These are phyloP conservation scores for Cryptococcus sp. DNA, from an alignment of 1,284 basidiomycete species.

Conservation along the genomic window DNA sequence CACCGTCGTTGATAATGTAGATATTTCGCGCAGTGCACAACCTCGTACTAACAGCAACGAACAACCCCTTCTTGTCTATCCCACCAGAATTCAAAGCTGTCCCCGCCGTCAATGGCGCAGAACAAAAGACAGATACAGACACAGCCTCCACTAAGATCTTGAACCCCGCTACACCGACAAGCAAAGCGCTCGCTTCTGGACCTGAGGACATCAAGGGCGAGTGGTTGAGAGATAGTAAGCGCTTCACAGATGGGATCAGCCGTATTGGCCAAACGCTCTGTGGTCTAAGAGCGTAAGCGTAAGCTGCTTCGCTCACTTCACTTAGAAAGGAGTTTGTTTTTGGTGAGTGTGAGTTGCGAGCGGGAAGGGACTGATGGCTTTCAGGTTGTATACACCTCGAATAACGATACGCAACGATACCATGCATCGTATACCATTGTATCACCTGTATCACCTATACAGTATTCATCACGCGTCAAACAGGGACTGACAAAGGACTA, in stretches of 20 bases:
- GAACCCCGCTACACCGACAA: conserved; percentile 17
- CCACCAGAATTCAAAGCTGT: conserved; percentile 32
- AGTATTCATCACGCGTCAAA: too few relatives aligned
- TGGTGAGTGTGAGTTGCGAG: neutral
- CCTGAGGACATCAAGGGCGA: conserved; percentile 42
- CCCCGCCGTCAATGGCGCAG: conserved; percentile 3
- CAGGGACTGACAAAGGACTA: too few relatives aligned
- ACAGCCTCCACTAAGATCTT: conserved; percentile 4
- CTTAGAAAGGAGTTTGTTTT: neutral
- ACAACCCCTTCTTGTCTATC: conserved; percentile 49
- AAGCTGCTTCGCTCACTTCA: too few relatives aligned
- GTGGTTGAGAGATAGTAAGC: conserved; percentile 34
- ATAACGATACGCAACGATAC: neutral
- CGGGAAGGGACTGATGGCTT: conserved; percentile 3
- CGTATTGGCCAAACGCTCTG: conserved; percentile 42
- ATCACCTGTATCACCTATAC: too few relatives aligned
- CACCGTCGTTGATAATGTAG: conserved; percentile 13
- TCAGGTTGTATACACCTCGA: conserved; percentile 3
- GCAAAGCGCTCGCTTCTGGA: conserved; percentile 36
- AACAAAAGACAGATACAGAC: conserved; percentile 9
- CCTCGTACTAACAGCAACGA: conserved; percentile 36
- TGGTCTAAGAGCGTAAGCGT: conserved; percentile 19
- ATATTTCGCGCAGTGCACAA: conserved; percentile 51
- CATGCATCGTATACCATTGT: neutral
- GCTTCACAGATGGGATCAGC: conserved; percentile 40